Evolutionary conservation across 257 asterid genomes (phyloP).

Genomic region (Nicotiana tabacum): DNA sequence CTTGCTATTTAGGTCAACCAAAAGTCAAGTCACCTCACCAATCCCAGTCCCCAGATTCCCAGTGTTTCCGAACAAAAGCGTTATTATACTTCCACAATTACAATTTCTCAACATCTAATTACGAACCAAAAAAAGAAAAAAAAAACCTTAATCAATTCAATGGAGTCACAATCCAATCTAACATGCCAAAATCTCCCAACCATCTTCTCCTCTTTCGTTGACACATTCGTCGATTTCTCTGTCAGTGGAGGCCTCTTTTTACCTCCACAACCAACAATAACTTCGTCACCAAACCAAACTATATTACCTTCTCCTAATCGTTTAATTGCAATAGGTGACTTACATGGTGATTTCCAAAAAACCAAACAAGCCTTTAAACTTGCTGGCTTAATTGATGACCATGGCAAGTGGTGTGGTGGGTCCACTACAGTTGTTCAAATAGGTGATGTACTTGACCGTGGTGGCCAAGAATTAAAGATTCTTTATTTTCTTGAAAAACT

Average conservation of each 20-base stretch:
- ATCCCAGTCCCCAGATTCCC: background rate
- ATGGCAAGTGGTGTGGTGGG: constrained; percentile 81
- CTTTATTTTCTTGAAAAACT: constrained; percentile 79
- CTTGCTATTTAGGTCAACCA: background rate
- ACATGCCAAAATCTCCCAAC: constrained; percentile 57
- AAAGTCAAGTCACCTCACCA: background rate
- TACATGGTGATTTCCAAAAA: constrained; percentile 89
- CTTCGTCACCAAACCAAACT: constrained; percentile 33
- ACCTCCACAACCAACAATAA: constrained; percentile 28
- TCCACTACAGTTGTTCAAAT: constrained; percentile 77
- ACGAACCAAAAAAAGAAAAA: background rate
- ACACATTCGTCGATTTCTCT: constrained; percentile 82
- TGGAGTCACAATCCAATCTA: constrained; percentile 25
- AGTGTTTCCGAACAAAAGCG: background rate
- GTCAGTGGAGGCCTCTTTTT: constrained; percentile 85
- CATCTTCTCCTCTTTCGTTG: constrained; percentile 59
- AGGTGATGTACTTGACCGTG: constrained; percentile 89
- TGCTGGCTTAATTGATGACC: constrained; percentile 56
- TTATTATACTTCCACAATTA: background rate
- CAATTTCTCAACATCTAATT: background rate
- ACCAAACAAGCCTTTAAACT: constrained; percentile 65
- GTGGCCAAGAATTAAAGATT: constrained; percentile 83
- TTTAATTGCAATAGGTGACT: constrained; percentile 82
- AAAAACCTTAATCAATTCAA: background rate
- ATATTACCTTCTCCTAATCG: constrained; percentile 59